These are phyloP conservation scores for Lupinus albus DNA, from an alignment of 306 rosid genomes.

Conservation along the genomic window DNA sequence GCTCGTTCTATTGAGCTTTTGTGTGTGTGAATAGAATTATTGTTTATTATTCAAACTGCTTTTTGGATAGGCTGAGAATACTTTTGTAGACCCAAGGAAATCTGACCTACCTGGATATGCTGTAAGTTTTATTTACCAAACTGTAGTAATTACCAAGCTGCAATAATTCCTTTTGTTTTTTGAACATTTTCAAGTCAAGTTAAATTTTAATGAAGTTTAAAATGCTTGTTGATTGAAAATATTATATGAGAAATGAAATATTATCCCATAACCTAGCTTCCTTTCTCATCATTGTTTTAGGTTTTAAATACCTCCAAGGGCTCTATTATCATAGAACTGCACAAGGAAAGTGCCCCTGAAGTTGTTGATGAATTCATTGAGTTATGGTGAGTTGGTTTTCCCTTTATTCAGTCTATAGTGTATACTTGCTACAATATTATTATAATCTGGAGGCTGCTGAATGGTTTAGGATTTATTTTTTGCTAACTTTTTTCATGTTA, in stretches of 20 bases:
- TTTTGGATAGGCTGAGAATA: slow-evolving; percentile 50
- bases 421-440: neutral
- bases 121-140: slow-evolving; percentile 46
- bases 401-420: neutral
- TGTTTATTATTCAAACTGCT: slow-evolving; percentile 26
- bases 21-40: slow-evolving; percentile 13
- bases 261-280: slow-evolving; percentile 23
- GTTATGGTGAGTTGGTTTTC: slow-evolving; percentile 70
- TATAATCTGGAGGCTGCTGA: slow-evolving; percentile 18
- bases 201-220: slow-evolving; percentile 15
- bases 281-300: slow-evolving; percentile 42
- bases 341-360: slow-evolving; percentile 93
- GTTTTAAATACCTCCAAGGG: slow-evolving; percentile 89
- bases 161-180: slow-evolving; percentile 12
- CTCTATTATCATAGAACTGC: slow-evolving; percentile 62
- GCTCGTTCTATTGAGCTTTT: slow-evolving; percentile 9
- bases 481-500: neutral
- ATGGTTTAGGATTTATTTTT: slow-evolving; percentile 23
- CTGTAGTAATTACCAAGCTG: slow-evolving; percentile 1
- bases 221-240: slow-evolving; percentile 26
- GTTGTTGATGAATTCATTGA: slow-evolving; percentile 96
- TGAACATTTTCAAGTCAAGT: slow-evolving; percentile 15
- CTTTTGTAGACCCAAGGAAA: slow-evolving; percentile 54
- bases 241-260: slow-evolving; percentile 1
- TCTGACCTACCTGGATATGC: slow-evolving; percentile 71